These are phyloP conservation scores for Euphorbia lathyris DNA, from an alignment of 345 rosid genomes.

Conservation along the genomic window DNA sequence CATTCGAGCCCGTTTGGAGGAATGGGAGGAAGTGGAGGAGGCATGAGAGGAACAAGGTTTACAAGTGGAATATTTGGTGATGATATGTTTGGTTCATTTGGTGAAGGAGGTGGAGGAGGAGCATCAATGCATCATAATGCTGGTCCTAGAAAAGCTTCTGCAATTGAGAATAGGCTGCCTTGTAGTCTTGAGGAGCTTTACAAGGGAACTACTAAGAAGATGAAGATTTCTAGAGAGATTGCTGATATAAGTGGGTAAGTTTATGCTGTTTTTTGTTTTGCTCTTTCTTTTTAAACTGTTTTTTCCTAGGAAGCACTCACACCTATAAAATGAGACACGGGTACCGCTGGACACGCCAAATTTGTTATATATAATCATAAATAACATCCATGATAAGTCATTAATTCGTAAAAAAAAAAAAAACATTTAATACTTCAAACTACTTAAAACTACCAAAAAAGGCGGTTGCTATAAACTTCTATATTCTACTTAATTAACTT, in stretches of 20 bases:
- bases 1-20: constrained; percentile 18
- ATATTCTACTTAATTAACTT: too few relatives aligned
- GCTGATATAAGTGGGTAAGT: constrained; percentile 24
- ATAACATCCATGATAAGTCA: too few relatives aligned
- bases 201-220: constrained; percentile 22
- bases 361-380: too few relatives aligned
- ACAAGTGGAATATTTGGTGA: constrained; percentile 15
- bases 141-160: constrained; percentile 23
- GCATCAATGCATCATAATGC: constrained; percentile 16
- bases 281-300: background rate
- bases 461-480: too few relatives aligned
- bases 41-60: constrained; percentile 17
- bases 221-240: constrained; percentile 28
- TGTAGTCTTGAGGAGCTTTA: constrained; percentile 32
- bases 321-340: too few relatives aligned
- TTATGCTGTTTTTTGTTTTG: background rate
- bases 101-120: constrained; percentile 25
- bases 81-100: constrained; percentile 17
- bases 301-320: too few relatives aligned
- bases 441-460: too few relatives aligned
- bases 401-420: too few relatives aligned
- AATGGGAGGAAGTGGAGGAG: constrained; percentile 27
- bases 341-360: too few relatives aligned
- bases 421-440: too few relatives aligned
- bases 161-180: constrained; percentile 21